Base-by-base conservation (phyloP, 192 early-diverging fungal species). In the Coemansia reversa region DNA sequence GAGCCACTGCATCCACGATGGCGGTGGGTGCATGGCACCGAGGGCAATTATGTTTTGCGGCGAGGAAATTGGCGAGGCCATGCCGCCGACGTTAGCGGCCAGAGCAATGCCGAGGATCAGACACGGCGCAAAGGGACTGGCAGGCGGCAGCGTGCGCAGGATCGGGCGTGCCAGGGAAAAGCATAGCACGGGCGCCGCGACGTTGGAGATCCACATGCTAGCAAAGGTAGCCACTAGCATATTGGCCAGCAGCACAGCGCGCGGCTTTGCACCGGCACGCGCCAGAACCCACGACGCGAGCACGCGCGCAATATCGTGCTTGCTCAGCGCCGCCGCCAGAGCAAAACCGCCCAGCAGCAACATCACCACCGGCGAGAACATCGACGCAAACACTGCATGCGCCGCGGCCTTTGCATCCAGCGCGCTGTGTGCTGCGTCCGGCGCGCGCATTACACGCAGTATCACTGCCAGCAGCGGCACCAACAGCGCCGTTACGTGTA, bases 1-100 rank as follows among this genome's bases (percentile, higher is more conserved):
- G 69, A 96, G 94, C 93, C 94, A 98, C 73, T 96, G 84, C 25
- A 83, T 72, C 96, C 96, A 98, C 33, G 90, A 87, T 1, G 93
- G 93, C 5, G 87, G 63, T 12, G 94, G 96, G 24, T 85, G 72
- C 94, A 98, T 98, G 59, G 88, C 94, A 59, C 90, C 86, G 60
- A 98, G 93, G 7, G 96, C 93, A 62, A 98, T 92, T 58, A 94
- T 93, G 81, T 98, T 98, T 68, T 98, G 96, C n/a, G 96, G 96
- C 16, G 92, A 94, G 18, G 93, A 89, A 64, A 98, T 98, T 12
- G 96, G 96, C 19, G 92, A 93, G 3, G 96, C 91, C 96, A 98
- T 98, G 27, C 96, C 96, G 52, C 96, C 96, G 20, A 98, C 85
- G 52, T 98, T 98, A 16, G 94, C 91, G 1, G 96, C 96, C 66